Evolutionary conservation across 148 eudicot genomes (phyloP).

Genomic region (Rhododendron ovatum): DNA sequence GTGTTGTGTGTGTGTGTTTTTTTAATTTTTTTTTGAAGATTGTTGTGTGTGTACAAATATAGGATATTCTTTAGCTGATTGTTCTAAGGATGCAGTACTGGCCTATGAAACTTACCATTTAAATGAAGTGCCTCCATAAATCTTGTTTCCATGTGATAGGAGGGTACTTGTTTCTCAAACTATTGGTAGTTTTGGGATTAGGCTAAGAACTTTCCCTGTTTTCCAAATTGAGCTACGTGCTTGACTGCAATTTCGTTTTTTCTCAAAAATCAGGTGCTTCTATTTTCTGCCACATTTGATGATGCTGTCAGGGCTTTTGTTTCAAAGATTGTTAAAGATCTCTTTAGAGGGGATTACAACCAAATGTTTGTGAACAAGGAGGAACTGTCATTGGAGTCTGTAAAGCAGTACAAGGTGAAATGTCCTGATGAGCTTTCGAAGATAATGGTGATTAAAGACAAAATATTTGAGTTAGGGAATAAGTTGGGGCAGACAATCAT

Average conservation of each 20-base stretch:
- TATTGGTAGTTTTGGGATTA: background rate
- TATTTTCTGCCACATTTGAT: slow-evolving; percentile 6
- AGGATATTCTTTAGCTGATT: background rate
- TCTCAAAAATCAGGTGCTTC: slow-evolving; percentile 40
- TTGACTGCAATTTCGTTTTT: background rate
- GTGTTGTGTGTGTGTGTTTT: background rate
- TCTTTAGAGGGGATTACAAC: slow-evolving; percentile 51
- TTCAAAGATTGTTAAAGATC: slow-evolving; percentile 41
- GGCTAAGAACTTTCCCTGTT: background rate
- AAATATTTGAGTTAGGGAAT: slow-evolving; percentile 69
- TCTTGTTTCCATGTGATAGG: background rate
- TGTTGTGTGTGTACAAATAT: background rate
- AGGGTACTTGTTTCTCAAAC: background rate
- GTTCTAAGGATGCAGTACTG: background rate
- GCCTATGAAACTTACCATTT: background rate
- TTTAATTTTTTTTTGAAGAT: background rate
- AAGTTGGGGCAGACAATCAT: slow-evolving; percentile 88
- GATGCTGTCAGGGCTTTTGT: background rate
- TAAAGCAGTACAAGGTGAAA: slow-evolving; percentile 79
- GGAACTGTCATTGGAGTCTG: slow-evolving; percentile 71
- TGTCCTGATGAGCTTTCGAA: slow-evolving; percentile 79
- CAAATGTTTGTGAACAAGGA: slow-evolving; percentile 87
- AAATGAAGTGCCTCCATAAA: background rate
- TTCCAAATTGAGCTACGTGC: background rate
- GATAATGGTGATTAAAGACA: slow-evolving; percentile 63